Percentiles rank a stretch among this genome's conserved stretches.
Evolutionary conservation across 1,139 yeast genomes (phyloP).

Genomic region (Geotrichum phurueaensis): DNA sequence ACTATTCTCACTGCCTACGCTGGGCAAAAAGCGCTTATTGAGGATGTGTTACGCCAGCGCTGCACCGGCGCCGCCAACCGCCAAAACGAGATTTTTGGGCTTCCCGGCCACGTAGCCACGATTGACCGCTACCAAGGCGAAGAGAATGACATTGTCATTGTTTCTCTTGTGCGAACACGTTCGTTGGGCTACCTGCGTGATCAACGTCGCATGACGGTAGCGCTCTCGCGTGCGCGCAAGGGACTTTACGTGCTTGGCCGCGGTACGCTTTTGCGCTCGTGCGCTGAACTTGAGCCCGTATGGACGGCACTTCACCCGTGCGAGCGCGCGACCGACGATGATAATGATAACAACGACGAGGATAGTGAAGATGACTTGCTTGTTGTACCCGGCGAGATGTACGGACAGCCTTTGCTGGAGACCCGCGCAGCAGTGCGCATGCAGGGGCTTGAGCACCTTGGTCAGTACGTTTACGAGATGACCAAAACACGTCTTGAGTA

Average conservation of each 20-base stretch:
- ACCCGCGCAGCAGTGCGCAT: conserved; percentile 24
- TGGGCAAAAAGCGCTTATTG: conserved; percentile 36
- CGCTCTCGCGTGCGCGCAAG: conserved; percentile 33
- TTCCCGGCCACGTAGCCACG: conserved; percentile 30
- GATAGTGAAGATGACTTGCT: conserved; percentile 28
- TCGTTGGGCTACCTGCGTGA: conserved; percentile 28
- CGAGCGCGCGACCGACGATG: conserved; percentile 6
- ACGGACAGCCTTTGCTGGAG: conserved; percentile 18
- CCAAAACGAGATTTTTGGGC: conserved; percentile 29
- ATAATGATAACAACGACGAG: neutral
- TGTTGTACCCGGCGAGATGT: conserved; percentile 36
- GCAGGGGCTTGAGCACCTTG: conserved; percentile 36
- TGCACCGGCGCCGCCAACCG: conserved; percentile 22
- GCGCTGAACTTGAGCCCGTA: conserved; percentile 20
- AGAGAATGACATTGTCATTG: conserved; percentile 33
- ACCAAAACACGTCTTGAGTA: conserved; percentile 23
- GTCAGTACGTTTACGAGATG: conserved; percentile 39
- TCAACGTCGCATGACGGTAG: conserved; percentile 27
- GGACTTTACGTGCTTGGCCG: conserved; percentile 38
- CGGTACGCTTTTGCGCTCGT: conserved; percentile 20
- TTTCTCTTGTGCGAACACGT: conserved; percentile 31
- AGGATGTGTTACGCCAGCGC: conserved; percentile 28
- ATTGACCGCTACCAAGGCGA: conserved; percentile 31
- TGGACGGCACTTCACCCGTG: conserved; percentile 17
- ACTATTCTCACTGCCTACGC: conserved; percentile 41